A percentile compares a stretch with the other conserved stretches of the same genome.
Conservation (phyloP, 495 filamentous ascomycete species). For the Aspergillus funiculosus region DNA sequence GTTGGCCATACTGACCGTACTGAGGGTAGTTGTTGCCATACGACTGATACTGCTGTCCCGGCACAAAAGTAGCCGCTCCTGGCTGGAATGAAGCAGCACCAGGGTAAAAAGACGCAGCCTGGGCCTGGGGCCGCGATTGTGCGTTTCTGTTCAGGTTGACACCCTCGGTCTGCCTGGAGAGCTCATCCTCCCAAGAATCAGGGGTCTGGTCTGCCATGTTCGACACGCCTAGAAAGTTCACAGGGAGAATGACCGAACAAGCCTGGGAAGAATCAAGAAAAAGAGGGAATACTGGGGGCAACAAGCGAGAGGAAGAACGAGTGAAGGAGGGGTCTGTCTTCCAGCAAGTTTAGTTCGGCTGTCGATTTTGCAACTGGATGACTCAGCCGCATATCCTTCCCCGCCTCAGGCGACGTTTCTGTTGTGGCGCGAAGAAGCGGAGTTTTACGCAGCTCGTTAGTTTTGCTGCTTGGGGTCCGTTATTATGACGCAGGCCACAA, state of each 20-base stretch:
- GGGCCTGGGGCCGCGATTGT: conserved; percentile 65
- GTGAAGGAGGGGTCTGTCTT: conserved; percentile 22
- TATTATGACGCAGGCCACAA: too few species aligned
- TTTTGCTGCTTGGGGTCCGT: too few species aligned
- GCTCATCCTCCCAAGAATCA: conserved; percentile 95
- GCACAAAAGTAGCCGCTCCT: conserved; percentile 68
- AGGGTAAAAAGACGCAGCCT: conserved; percentile 52
- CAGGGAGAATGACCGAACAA: conserved; percentile 26
- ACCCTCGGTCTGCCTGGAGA: conserved; percentile 78
- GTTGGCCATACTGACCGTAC: conserved; percentile 41
- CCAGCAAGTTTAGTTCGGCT: conserved; percentile 5
- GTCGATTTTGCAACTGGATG: conserved; percentile 33
- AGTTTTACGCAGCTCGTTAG: conserved; percentile 5
- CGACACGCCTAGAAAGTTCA: conserved; percentile 22
- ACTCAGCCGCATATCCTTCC: conserved; percentile 31
- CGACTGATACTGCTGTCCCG: conserved; percentile 56
- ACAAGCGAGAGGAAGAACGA: conserved; percentile 14
- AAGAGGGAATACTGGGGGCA: conserved; percentile 2
- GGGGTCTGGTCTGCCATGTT: conserved; percentile 74
- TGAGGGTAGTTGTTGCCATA: conserved; percentile 51
- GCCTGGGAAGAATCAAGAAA: conserved; percentile 1
- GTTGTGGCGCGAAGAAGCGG: not conserved
- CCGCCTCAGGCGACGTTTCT: conserved; percentile 7
- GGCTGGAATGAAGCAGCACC: conserved; percentile 79
- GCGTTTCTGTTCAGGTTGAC: conserved; percentile 75